Base-by-base conservation (phyloP, 2,329 filamentous ascomycete species). In the Paraphaeosphaeria sporulosa region DNA sequence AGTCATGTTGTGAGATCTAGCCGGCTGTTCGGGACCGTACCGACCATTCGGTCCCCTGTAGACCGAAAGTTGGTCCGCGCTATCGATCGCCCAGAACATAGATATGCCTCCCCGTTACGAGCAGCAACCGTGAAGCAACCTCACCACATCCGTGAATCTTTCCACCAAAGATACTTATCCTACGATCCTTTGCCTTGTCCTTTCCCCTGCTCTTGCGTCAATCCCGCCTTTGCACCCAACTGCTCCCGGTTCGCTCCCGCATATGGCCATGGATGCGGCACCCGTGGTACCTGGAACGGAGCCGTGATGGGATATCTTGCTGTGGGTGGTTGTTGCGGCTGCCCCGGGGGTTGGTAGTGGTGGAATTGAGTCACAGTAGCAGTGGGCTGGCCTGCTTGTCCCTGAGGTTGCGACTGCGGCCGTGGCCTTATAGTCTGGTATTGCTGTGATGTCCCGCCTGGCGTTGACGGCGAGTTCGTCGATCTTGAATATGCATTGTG, bases 201-300 rank as follows among this genome's bases (percentile, higher is more conserved):
- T 21, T 55, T 46, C 5, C 38, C 38, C 27, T 54, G 51, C 17
- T 44, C 51, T 34, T 44, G 38, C 15, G 30, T 30, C 7, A 19
- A 46, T 9, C 40, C 30, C 6, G 52, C 40, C 27, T 38, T 46
- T n/a, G 23, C 27, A 30, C 27, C 15, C 2, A 55, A 25, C 6
- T 43, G 36, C 42, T 55, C 27, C 15, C 42, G 27, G n/a, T 42
- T 46, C 17, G 36, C 42, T 5, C 52, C 42, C 15, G 42, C 52
- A 9, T 47, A 55, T 7, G 52, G 57, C 60, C 54, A 60, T n/a
- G 57, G 46, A 21, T 57, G 38, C 38, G 55, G 55, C 21, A 62
- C 53, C 8, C 59, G 46, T 6, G 59, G 59, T 15, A 62, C 49
- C 51, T 62, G 56, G 49, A 62, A 62, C 6, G 59, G 59, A 8